A percentile compares a stretch with the other conserved stretches of the same genome.
phyloP scores from a whole-genome alignment of 768 basidiomycete genomes.

The Kwoniella newhampshirensis region DNA sequence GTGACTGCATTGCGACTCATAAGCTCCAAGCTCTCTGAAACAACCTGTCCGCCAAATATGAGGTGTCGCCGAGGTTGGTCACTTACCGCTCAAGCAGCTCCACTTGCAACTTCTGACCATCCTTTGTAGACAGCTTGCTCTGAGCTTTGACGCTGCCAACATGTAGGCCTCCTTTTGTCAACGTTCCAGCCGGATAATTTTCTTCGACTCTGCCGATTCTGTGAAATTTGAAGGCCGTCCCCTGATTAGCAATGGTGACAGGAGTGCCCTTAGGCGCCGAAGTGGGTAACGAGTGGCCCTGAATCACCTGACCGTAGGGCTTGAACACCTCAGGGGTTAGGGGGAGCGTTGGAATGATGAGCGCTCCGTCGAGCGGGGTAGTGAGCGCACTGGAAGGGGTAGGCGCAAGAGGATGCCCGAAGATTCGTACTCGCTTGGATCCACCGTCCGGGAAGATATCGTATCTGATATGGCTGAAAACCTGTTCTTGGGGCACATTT shows the following conservation, averaged over 20 bases:
- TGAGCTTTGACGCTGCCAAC: slow-evolving; percentile 30
- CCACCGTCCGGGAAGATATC: slow-evolving; percentile 95
- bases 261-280: slow-evolving; percentile 65
- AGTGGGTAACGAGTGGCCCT: slow-evolving; percentile 71
- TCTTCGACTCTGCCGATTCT: slow-evolving; percentile 69
- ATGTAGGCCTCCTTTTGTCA: slow-evolving; percentile 29
- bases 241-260: slow-evolving; percentile 82
- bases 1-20: slow-evolving; percentile 21
- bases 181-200: slow-evolving; percentile 24
- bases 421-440: slow-evolving; percentile 83
- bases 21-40: neutral
- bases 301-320: slow-evolving; percentile 85
- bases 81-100: slow-evolving; percentile 39
- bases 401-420: slow-evolving; percentile 62
- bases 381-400: neutral
- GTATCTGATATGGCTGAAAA: slow-evolving; percentile 79
- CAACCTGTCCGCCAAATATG: neutral
- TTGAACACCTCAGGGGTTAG: slow-evolving; percentile 83
- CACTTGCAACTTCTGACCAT: slow-evolving; percentile 34
- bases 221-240: slow-evolving; percentile 90
- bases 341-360: slow-evolving; percentile 57
- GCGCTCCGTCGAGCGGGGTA: slow-evolving; percentile 52
- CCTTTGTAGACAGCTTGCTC: slow-evolving; percentile 17
- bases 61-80: neutral
- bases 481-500: slow-evolving; percentile 58